Evolutionary conservation across 2,329 filamentous ascomycete species (phyloP), one percentile per base, ranked within the genome.

Genomic region (Bipolaris bicolor): DNA sequence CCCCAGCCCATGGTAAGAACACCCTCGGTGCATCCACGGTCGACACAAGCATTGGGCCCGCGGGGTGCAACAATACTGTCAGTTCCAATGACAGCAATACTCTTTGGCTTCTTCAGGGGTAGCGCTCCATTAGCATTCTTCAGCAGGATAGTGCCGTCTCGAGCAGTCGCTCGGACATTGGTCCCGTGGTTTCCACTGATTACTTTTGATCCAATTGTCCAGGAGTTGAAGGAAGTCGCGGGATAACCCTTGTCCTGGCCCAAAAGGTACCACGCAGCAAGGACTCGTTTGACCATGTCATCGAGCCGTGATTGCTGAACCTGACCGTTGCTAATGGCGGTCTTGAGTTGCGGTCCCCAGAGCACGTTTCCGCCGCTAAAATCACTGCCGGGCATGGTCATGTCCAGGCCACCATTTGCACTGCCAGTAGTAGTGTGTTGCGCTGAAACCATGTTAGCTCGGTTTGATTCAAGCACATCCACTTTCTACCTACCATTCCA

Each of bases 11-110:
- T 89, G 15, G 86, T 87, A 3, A 90, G 78, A 2, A 85, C 87
- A 13, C 86, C 86, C 40, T 84, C 82, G 73, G 78, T 81, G 72
- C 81, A 88, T 68, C 75, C 86, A 29, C 90, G 86, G 76, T 96
- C 90, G 9, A 70, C 57, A 48, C 92, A 97, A 26, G 89, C 87
- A 68, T 97, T 97, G 24, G 90, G 88, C 1, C 94, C 94, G 20
- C 82, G 82, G 0, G 84, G 81, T 71, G 90, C 94, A 15, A 88
- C 82, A 1, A 90, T 90, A 15, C 92, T 90, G 75, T 98, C 94
- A 49, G 91, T 88, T 18, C 94, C 94, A 66, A 97, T 71, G 15
- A 77, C 71, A 10, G 74, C 75, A 26, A 85, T 51, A 92, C 65
- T 94, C 90, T 72, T 88, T 77, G 57, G 86, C 52, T 73, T 72